Evolutionary conservation across 1,139 yeast species (phyloP), one percentile per base, ranked within the genome.

Genomic region (Suhomyces panamericanus): DNA sequence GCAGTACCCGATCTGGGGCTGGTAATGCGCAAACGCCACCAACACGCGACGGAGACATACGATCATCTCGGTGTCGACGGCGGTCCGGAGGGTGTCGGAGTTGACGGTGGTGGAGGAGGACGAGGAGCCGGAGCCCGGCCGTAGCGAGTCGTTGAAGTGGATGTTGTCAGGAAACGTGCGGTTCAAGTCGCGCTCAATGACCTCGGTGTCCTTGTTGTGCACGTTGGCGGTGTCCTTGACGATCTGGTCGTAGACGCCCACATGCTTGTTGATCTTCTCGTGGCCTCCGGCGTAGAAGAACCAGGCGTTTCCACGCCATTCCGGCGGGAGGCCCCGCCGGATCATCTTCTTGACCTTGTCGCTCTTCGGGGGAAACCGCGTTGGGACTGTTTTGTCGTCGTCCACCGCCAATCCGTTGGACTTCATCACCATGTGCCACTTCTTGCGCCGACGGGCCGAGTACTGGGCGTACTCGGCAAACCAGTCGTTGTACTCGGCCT

Each of bases 271-370:
- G 46, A 88, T 64, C 52, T 77, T 78, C 47, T 89, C 96, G 49
- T 82, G 77, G 2, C 97, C 98, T n/a, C 85, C 83, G n/a, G 96
- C 96, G 63, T 88, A 91, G 69, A 81, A 85, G 73, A 93, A 93
- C 99, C 99, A 93, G 1, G 97, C 97, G 54, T 81, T 81, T 0
- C 98, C 99, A 54, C 99, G 72, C 96, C 97, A 91, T 61, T 89
- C 96, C 0, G 96, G 91, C 0, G 99, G 98, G 9, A 93, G 85
- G 7, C 99, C 99, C 60, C 87, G 85, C 46, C 98, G 77, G 12
- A 93, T 80, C 59, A 88, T 83, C 50, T 95, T 79, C 59, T 87
- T 86, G 50, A 90, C 75, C 56, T 87, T 90, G 49, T 87, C 95
- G 9, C 93, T 85, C 49, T 79, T 80, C 0, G 96, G 85, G 0